Evolutionary conservation across 2,329 filamentous ascomycete species (phyloP), one percentile per base, ranked within the genome.

Genomic region (Neonectria punicea): DNA sequence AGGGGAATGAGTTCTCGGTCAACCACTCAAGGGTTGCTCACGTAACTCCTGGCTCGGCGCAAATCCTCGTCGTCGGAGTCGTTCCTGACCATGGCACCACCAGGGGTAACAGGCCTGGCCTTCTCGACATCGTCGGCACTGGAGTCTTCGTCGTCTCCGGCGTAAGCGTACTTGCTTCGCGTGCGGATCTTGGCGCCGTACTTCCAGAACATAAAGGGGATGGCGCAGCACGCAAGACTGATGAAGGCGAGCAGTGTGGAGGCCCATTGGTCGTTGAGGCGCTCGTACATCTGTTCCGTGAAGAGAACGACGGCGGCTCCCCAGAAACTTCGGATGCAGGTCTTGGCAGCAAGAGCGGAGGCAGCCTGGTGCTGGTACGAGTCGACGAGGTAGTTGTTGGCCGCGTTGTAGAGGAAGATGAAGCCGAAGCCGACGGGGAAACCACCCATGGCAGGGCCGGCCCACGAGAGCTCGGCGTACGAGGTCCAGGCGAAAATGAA

Each of bases 191-290:
- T 77, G 16, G 89, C 92, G 4, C 93, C 93, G 71, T 88, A 93
- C 74, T 83, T 88, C 84, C 91, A 97, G 80, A 97, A 97, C 28
- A 93, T 78, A 76, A 90, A 97, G 0, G 93, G 93, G 70, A 97
- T 97, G 0, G 84, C 87, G 77, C 93, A 97, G 81, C 93, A 97
- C 0, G 87, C 90, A 6, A 97, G 81, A 16, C 86, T 88, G 70
- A 97, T 84, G 71, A 94, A 94, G 0, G 87, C 92, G 9, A 96
- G 80, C 10, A 96, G 83, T 0, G 86, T 85, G 54, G 88, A 89
- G 0, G 93, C 93, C 92, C 93, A 95, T 76, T 93, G 89, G 78
- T 93, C 85, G 9, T 89, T 89, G 14, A 95, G 83, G 2, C 89
- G 85, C 53, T 85, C 78, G 78, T 93, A 94, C 92, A 96, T 95